Percentiles rank a stretch among this genome's conserved stretches.
Evolutionary conservation across 768 basidiomycete genomes (phyloP).

Genomic region (Suillus sp.): DNA sequence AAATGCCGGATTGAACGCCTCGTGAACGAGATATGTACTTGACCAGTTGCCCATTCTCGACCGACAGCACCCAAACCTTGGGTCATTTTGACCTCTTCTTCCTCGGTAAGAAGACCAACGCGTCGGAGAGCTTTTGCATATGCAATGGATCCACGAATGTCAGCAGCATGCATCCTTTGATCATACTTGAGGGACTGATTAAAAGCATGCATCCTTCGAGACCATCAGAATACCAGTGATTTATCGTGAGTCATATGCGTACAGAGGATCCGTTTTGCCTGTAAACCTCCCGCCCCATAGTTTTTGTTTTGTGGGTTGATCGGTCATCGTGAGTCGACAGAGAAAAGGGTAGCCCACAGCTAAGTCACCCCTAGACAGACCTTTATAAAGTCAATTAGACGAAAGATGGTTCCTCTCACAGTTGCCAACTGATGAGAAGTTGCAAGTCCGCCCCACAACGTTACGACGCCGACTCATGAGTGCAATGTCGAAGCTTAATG

Average conservation of each 20-base stretch:
- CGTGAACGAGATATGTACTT: constrained; percentile 46
- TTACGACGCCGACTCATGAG: background rate
- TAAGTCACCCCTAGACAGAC: background rate
- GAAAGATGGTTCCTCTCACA: background rate
- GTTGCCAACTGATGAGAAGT: background rate
- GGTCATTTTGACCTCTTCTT: constrained; percentile 74
- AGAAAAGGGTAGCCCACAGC: background rate
- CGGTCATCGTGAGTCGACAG: constrained; percentile 32
- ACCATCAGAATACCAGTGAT: constrained; percentile 7
- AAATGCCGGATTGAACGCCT: background rate
- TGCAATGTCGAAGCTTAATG: background rate
- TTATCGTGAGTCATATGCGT: constrained; percentile 15
- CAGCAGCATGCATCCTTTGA: constrained; percentile 89
- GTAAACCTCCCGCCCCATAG: constrained; percentile 91
- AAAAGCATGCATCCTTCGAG: constrained; percentile 91
- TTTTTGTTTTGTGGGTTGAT: constrained; percentile 63
- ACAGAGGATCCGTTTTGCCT: constrained; percentile 73
- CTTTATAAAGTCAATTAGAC: background rate
- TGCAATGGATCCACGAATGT: constrained; percentile 93
- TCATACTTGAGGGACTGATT: constrained; percentile 97
- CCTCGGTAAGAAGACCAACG: constrained; percentile 76
- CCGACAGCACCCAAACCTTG: constrained; percentile 75
- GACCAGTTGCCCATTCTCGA: constrained; percentile 82
- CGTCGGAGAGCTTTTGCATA: constrained; percentile 87
- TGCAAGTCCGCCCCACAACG: background rate